Conservation (phyloP, 1,284 basidiomycete species). For the Coniferiporia weirii region DNA sequence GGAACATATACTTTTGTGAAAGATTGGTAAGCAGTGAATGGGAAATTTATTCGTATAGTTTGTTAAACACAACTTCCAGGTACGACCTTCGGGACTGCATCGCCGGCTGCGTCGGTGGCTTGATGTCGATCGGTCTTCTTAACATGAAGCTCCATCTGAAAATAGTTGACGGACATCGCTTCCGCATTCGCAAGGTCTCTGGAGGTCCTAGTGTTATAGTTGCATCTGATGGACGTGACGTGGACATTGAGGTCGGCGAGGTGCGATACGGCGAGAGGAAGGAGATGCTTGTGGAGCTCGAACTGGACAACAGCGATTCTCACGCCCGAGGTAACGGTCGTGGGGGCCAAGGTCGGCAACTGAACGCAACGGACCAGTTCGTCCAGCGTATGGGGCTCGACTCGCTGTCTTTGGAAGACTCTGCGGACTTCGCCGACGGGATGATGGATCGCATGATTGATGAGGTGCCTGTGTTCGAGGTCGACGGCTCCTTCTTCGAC, state of each 20-base stretch:
- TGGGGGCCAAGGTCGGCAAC: slow-evolving; percentile 29
- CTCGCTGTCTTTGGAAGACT: slow-evolving; percentile 63
- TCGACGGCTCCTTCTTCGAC: slow-evolving; percentile 90
- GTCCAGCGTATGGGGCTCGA: slow-evolving; percentile 78
- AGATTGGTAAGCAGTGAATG: slow-evolving; percentile 58
- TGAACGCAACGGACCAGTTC: slow-evolving; percentile 76
- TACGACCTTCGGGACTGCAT: slow-evolving; percentile 87
- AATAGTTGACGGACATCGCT: slow-evolving; percentile 76
- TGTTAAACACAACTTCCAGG: slow-evolving; percentile 8
- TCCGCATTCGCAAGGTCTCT: slow-evolving; percentile 87
- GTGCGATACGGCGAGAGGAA: slow-evolving; percentile 87
- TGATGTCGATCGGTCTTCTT: slow-evolving; percentile 87
- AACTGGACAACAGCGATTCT: slow-evolving; percentile 74
- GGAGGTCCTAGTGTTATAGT: slow-evolving; percentile 82
- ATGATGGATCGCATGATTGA: slow-evolving; percentile 92
- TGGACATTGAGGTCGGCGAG: slow-evolving; percentile 93
- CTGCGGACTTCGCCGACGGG: slow-evolving; percentile 67
- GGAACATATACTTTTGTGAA: slow-evolving; percentile 98
- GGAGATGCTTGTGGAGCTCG: slow-evolving; percentile 92
- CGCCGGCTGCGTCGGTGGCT: slow-evolving; percentile 88
- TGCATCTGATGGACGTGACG: slow-evolving; percentile 82
- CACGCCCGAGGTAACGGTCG: slow-evolving; percentile 29
- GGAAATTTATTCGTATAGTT: neutral
- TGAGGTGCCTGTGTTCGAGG: slow-evolving; percentile 87
- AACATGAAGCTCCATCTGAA: slow-evolving; percentile 92